Evolutionary conservation across 345 rosid species (phyloP), one percentile per base, ranked within the genome.

Genomic region (Gossypium rotundifolium): DNA sequence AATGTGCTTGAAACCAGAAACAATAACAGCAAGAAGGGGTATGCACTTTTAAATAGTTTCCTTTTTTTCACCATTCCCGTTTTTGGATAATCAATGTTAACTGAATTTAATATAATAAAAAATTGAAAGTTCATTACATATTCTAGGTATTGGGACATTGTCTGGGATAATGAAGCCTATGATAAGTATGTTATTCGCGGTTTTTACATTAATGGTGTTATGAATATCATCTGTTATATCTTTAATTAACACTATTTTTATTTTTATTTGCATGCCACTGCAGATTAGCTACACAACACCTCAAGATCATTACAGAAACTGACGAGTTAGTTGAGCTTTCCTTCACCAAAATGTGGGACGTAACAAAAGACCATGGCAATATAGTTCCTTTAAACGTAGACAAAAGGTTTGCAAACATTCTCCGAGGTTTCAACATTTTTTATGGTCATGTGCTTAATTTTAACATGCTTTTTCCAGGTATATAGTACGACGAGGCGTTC

Each of bases 141-240:
- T 68, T 72, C 0, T 65, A 89, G 98, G 84, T 95, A 95, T 62
- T 95, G 98, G 99, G 99, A 95, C 59, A 79, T 90, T n/a, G 93
- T 80, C 2, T 91, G 98, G 98, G 82, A 86, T 76, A 77, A 74
- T 3, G 7, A 20, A 9, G 81, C 91, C 88, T 88, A 84, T 48
- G 85, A 85, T 73, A 89, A 76, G 75, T 76, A 44, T 79, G 67
- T 78, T 61, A 4, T 25, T 51, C 58, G 18, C 11, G 14, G 13
- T 27, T 69, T 70, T 1, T 70, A 51, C 60, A 4, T 27, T 10
- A 58, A 9, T 12, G 4, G 48, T 38, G 33, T 53, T 22, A 23
- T 33, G 13, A 25, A n/a, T 64, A 40, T 38, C 33, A 58, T 59
- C 64, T 59, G 9, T 23, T n/a, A 7, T 66, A 22, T 12, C 38